Percentiles rank a stretch among this genome's conserved stretches.
Conservation (phyloP, 306 rosid species). For the Albizia julibrissin region DNA sequence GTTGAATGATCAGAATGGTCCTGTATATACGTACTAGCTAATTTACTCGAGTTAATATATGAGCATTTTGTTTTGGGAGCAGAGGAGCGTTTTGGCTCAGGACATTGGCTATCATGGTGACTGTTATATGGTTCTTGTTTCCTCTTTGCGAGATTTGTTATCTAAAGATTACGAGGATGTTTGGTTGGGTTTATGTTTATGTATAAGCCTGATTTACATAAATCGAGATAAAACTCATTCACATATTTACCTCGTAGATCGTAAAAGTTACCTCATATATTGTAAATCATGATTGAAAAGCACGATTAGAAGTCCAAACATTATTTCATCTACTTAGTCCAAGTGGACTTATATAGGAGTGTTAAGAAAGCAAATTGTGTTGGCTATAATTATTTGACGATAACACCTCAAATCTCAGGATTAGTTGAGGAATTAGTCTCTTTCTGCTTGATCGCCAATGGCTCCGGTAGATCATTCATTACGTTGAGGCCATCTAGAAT, state of each 20-base stretch:
- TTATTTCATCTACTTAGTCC: neutral
- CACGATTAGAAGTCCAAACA: too few relatives aligned
- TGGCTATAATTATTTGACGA: neutral
- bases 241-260: too few relatives aligned
- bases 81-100: neutral
- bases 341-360: neutral
- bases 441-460: neutral
- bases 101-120: neutral
- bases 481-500: neutral
- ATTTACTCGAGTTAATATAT: constrained; percentile 30
- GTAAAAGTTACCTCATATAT: too few relatives aligned
- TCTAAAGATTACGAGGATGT: too few relatives aligned
- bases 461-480: neutral
- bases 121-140: too few relatives aligned
- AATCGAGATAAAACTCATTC: too few relatives aligned
- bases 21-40: constrained; percentile 45
- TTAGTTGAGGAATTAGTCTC: neutral
- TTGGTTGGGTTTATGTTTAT: too few relatives aligned
- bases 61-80: constrained; percentile 20
- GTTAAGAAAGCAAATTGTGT: neutral
- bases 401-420: neutral
- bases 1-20: neutral
- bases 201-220: too few relatives aligned
- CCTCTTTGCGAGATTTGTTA: neutral
- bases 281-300: too few relatives aligned